Evolutionary conservation across 192 early-diverging fungal genomes (phyloP).

Genomic region (Coemansia sp.): DNA sequence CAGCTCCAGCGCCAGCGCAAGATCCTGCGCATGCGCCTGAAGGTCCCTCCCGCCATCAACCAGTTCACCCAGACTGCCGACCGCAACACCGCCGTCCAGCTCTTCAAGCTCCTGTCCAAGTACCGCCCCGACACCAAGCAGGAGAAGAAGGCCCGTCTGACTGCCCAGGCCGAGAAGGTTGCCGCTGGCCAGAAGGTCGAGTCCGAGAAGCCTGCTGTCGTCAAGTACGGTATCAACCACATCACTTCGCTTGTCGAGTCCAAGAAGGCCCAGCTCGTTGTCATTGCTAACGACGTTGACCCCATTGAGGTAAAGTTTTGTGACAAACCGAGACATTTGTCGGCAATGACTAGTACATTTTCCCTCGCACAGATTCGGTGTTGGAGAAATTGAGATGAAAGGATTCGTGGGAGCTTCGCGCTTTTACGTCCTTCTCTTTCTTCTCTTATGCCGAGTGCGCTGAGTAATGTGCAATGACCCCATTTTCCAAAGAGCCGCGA

Average conservation of each 20-base stretch:
- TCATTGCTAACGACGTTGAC: constrained; percentile 99
- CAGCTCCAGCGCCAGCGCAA: constrained; percentile 98
- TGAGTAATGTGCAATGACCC: constrained; percentile 56
- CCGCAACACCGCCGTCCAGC: constrained; percentile 98
- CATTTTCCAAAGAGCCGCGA: constrained; percentile 16
- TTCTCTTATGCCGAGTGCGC: constrained; percentile 10
- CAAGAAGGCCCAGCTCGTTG: constrained; percentile 98
- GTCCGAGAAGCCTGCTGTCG: constrained; percentile 90
- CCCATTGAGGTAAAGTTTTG: constrained; percentile 81
- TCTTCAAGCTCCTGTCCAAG: constrained; percentile 99
- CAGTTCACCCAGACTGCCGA: constrained; percentile 98
- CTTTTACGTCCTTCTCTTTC: background rate
- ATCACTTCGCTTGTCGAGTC: constrained; percentile 96
- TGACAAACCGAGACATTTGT: background rate
- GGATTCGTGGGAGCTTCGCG: too few species aligned
- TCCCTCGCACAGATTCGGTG: background rate
- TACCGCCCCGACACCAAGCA: constrained; percentile 98
- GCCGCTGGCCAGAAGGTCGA: constrained; percentile 85
- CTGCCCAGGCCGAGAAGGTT: constrained; percentile 83
- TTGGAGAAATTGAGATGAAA: background rate
- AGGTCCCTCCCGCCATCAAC: constrained; percentile 99
- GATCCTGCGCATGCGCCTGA: constrained; percentile 96
- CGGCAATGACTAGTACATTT: constrained; percentile 29
- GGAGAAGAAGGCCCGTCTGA: constrained; percentile 95
- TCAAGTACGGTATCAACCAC: constrained; percentile 99